Evolutionary conservation across 1,139 yeast species (phyloP).

Genomic region (Pichia sp.): DNA sequence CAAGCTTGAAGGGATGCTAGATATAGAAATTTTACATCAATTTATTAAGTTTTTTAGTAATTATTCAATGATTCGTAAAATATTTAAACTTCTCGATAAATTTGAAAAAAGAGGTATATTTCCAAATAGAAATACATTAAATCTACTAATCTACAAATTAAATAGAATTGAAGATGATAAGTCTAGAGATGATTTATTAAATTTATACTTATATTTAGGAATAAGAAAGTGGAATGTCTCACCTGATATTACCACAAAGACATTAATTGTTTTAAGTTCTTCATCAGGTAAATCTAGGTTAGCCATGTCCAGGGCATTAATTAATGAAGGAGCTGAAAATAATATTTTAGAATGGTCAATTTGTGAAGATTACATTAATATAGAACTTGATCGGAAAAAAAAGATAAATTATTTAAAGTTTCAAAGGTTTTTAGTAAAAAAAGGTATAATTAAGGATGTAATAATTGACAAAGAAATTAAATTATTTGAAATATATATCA

Average conservation of each 20-base stretch:
- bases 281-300: constrained; percentile 7
- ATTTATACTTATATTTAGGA: constrained; percentile 6
- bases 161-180: not conserved
- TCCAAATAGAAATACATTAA: constrained; percentile 12
- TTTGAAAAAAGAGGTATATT: constrained; percentile 10
- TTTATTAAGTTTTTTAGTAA: constrained; percentile 9
- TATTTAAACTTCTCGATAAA: constrained; percentile 2
- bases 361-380: constrained; percentile 6
- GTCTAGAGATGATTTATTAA: constrained; percentile 1
- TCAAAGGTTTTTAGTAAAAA: not conserved
- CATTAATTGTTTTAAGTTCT: not conserved
- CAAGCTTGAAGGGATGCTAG: constrained; percentile 11
- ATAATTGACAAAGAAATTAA: not conserved
- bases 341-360: constrained; percentile 1
- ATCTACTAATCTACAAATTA: constrained; percentile 8
- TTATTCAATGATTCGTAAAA: not conserved
- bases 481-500: constrained; percentile 1
- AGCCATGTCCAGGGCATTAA: constrained; percentile 1
- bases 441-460: not conserved
- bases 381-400: not conserved
- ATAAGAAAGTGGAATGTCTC: constrained; percentile 7
- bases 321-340: constrained; percentile 11
- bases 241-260: constrained; percentile 9
- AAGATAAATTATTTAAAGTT: not conserved
- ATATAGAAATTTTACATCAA: constrained; percentile 9